A percentile compares a stretch with the other conserved stretches of the same genome.
phyloP scores from a whole-genome alignment of 257 asterid genomes.

The Craterostigma plantagineum region DNA sequence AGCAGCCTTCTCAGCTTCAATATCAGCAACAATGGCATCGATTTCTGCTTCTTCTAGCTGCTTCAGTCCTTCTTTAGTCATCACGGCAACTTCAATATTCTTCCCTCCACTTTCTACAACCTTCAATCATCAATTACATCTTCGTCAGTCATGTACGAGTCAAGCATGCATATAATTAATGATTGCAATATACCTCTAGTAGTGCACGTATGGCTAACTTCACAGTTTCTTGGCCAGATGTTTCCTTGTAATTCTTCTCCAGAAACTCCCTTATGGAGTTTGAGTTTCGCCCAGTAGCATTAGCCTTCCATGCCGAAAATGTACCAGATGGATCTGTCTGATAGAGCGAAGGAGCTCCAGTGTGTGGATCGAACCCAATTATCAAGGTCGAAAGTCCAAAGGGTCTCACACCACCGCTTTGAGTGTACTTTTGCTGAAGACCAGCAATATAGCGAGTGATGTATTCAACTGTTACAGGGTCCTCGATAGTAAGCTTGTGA shows the following conservation, averaged over 20 bases:
- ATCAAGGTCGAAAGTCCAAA: slow-evolving; percentile 97
- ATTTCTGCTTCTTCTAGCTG: slow-evolving; percentile 96
- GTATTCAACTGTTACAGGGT: slow-evolving; percentile 92
- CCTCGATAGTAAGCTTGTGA: slow-evolving; percentile 70
- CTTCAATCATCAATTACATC: slow-evolving; percentile 16
- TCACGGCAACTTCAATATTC: slow-evolving; percentile 90
- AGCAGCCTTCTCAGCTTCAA: slow-evolving; percentile 85
- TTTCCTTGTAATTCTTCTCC: slow-evolving; percentile 94
- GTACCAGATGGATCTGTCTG: slow-evolving; percentile 99
- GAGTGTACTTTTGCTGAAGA: slow-evolving; percentile 97
- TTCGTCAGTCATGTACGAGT: too few species aligned
- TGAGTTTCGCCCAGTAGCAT: slow-evolving; percentile 95
- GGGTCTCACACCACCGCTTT: slow-evolving; percentile 99
- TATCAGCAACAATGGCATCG: slow-evolving; percentile 72
- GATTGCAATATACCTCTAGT: slow-evolving; percentile 51
- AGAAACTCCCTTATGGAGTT: slow-evolving; percentile 83
- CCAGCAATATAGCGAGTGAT: slow-evolving; percentile 97
- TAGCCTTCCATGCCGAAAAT: slow-evolving; percentile 97
- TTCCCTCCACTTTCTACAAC: slow-evolving; percentile 98
- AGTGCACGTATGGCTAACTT: slow-evolving; percentile 90
- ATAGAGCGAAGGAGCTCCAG: slow-evolving; percentile 68
- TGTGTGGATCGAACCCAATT: slow-evolving; percentile 95
- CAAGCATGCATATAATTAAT: too few species aligned
- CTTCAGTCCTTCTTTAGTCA: slow-evolving; percentile 70
- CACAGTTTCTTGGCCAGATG: slow-evolving; percentile 89